Base-by-base conservation (phyloP, 1,139 yeast genomes). In the Nakaseomyces delphensis region DNA sequence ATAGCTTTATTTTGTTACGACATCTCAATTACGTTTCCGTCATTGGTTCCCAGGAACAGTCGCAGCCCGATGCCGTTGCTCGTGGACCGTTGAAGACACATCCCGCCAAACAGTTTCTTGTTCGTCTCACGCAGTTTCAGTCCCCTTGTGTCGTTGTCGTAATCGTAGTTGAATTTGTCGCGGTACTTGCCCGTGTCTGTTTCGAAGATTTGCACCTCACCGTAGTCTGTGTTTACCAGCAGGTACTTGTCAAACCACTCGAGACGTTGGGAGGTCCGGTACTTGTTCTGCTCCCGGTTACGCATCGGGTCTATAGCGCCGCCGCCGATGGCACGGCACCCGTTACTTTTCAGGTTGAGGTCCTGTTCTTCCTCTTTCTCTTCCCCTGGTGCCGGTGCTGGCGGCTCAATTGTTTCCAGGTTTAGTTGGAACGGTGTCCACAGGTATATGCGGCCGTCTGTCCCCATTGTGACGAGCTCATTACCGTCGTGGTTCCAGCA, bases 201-300 rank as follows among this genome's bases (percentile, higher is more conserved):
- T 18, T 84, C 68, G 51, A 71, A 81, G 39, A 85, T 70, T 40
- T 80, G 71, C 0, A 87, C 64, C 52, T 86, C 95, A 3, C 94
- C 93, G 46, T 73, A 79, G 55, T 87, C 96, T 0, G 91, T 52
- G 44, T 54, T 56, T 19, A 50, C 46, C 74, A 3, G 93, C 86
- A 52, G 77, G 77, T 57, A 85, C 65, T 36, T 84, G 60, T 54
- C 76, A 3, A 46, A 77, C 82, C 30, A 73, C 55, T 45, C 72
- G 76, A 16, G 74, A 66, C 61, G 77, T 80, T 13, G 54, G 47
- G 39, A 55, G 9, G 63, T 57, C 36, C 66, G 45, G 14, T 59
- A 49, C 37, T 56, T 54, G 16, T 50, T 44, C 24, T 39, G 37
- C 16, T 33, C 37, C 24, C 55, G 51, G 25, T 45, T 49, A 8